Percentiles rank a stretch among this genome's conserved stretches.
phyloP scores from a whole-genome alignment of 257 asterid genomes.

The Solanum sejunctum region DNA sequence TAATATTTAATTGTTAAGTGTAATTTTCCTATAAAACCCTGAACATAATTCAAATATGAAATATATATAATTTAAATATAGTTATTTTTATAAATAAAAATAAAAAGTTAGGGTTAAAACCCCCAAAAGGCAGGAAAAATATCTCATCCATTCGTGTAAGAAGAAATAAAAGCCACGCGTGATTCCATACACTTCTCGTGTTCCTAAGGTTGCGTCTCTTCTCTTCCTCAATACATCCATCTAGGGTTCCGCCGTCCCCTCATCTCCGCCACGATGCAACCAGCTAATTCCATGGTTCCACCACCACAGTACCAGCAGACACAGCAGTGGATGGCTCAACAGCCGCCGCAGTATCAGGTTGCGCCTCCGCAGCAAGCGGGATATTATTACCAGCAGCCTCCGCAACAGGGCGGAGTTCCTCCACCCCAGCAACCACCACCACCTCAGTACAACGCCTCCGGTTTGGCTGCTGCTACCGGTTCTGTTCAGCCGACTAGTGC shows the following conservation, averaged over 20 bases:
- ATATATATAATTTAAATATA: too few species aligned
- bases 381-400: constrained; percentile 28
- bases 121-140: neutral
- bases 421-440: constrained; percentile 28
- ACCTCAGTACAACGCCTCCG: constrained; percentile 21
- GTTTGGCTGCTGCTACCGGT: neutral
- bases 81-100: too few species aligned
- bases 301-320: constrained; percentile 16
- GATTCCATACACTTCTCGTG: neutral
- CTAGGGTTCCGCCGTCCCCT: constrained; percentile 8
- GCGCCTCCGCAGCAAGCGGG: constrained; percentile 9
- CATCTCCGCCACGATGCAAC: constrained; percentile 19
- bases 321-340: constrained; percentile 22
- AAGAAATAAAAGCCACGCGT: neutral
- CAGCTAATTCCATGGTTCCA: constrained; percentile 52
- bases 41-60: too few species aligned
- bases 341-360: constrained; percentile 15
- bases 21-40: too few species aligned
- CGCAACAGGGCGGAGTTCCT: constrained; percentile 1
- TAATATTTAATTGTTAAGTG: too few species aligned
- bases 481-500: constrained; percentile 15
- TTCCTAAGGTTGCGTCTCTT: neutral
- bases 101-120: too few species aligned
- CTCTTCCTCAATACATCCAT: neutral
- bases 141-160: neutral